Conservation (phyloP, 768 basidiomycete species). For the Boletus tylopilopsis region DNA sequence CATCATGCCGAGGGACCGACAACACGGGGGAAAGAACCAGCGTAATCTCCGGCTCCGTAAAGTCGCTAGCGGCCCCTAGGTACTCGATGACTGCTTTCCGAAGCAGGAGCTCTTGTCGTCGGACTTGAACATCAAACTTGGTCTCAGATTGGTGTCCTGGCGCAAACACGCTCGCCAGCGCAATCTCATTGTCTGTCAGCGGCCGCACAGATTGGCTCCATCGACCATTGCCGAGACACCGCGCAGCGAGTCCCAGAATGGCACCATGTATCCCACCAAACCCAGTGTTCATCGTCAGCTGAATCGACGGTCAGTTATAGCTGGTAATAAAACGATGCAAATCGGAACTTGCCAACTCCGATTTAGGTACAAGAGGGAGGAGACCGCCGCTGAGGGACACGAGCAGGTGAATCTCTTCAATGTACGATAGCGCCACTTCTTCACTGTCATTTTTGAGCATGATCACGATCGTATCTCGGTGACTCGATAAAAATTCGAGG, state of each 20-base stretch:
- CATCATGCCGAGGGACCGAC: constrained; percentile 53
- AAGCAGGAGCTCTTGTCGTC: constrained; percentile 52
- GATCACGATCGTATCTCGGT: constrained; percentile 80
- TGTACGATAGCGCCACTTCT: constrained; percentile 54
- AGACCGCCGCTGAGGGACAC: constrained; percentile 67
- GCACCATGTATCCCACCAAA: constrained; percentile 86
- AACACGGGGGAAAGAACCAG: constrained; percentile 68
- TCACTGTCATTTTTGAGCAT: constrained; percentile 74
- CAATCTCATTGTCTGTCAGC: constrained; percentile 61
- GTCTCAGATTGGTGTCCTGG: constrained; percentile 52
- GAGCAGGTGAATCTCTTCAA: constrained; percentile 80
- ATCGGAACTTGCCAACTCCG: constrained; percentile 63
- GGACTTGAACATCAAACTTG: constrained; percentile 58
- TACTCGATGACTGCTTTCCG: constrained; percentile 63
- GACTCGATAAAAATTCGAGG: constrained; percentile 77
- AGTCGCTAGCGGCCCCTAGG: constrained; percentile 67
- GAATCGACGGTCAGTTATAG: background rate
- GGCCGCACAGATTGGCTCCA: constrained; percentile 59
- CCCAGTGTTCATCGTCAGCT: constrained; percentile 65
- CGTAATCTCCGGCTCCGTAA: constrained; percentile 74
- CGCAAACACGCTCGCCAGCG: constrained; percentile 49
- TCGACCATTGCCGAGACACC: constrained; percentile 56
- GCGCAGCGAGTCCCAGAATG: constrained; percentile 70
- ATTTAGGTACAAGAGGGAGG: constrained; percentile 65
- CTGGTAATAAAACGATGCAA: background rate